A percentile compares a stretch with the other conserved stretches of the same genome.
These are phyloP conservation scores for Pyrenochaeta sp. DNA, from an alignment of 2,329 filamentous ascomycete species.

Conservation along the genomic window DNA sequence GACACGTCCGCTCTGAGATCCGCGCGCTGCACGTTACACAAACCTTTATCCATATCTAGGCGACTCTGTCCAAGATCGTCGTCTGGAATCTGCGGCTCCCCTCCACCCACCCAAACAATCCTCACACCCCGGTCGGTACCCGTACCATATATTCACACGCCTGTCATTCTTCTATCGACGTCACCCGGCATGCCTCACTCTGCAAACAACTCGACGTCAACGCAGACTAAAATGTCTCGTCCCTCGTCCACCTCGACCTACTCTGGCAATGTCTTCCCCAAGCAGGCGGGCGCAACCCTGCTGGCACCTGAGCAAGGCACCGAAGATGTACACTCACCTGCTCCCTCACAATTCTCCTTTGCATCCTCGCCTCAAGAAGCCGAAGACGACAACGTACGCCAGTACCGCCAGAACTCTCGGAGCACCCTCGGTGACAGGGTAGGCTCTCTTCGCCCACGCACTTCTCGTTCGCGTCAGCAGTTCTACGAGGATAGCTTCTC, in stretches of 20 bases:
- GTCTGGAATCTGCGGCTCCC: slow-evolving; percentile 34
- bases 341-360: slow-evolving; percentile 49
- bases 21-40: slow-evolving; percentile 28
- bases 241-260: slow-evolving; percentile 45
- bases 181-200: slow-evolving; percentile 45
- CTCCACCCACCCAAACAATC: slow-evolving; percentile 30
- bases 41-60: slow-evolving; percentile 36
- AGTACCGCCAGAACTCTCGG: slow-evolving; percentile 21
- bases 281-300: slow-evolving; percentile 41
- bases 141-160: slow-evolving; percentile 18
- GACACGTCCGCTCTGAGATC: slow-evolving; percentile 17
- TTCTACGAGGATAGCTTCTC: slow-evolving; percentile 49
- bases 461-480: slow-evolving; percentile 39
- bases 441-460: slow-evolving; percentile 20
- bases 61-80: slow-evolving; percentile 25
- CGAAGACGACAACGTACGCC: slow-evolving; percentile 19
- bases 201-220: slow-evolving; percentile 39
- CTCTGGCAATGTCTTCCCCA: slow-evolving; percentile 43
- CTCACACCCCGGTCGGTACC: slow-evolving; percentile 11
- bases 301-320: slow-evolving; percentile 35
- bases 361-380: slow-evolving; percentile 37
- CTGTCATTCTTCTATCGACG: slow-evolving; percentile 7
- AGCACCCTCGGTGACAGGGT: slow-evolving; percentile 29
- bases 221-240: slow-evolving; percentile 44
- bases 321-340: slow-evolving; percentile 41